A percentile compares a stretch with the other conserved stretches of the same genome.
Evolutionary conservation across 345 rosid genomes (phyloP).

Genomic region (Aquilaria yunnanensis): DNA sequence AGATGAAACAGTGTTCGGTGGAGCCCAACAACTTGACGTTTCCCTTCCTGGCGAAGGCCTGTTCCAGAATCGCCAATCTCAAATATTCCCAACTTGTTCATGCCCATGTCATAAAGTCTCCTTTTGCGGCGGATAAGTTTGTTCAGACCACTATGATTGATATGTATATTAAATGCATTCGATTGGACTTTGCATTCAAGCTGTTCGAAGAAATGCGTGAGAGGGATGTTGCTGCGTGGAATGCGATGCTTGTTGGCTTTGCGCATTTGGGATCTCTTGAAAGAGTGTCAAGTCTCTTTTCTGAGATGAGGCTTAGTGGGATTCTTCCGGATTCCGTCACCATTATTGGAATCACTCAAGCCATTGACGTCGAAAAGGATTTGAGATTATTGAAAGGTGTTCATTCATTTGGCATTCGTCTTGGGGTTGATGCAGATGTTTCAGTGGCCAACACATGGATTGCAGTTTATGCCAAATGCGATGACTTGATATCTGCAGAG

Average conservation of each 20-base stretch:
- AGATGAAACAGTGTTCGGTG: constrained; percentile 36
- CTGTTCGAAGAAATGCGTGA: constrained; percentile 49
- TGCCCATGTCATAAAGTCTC: constrained; percentile 40
- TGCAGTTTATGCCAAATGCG: constrained; percentile 52
- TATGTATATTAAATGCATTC: constrained; percentile 37
- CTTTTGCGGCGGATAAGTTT: constrained; percentile 31
- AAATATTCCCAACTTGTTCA: constrained; percentile 30
- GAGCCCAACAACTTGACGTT: constrained; percentile 53
- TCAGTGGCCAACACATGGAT: constrained; percentile 56
- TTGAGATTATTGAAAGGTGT: constrained; percentile 26
- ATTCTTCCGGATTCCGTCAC: constrained; percentile 50
- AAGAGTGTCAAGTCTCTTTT: constrained; percentile 21
- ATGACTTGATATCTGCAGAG: constrained; percentile 40
- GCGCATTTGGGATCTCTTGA: constrained; percentile 27
- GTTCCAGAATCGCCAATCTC: constrained; percentile 34
- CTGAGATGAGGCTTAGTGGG: constrained; percentile 39
- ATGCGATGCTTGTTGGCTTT: constrained; percentile 52
- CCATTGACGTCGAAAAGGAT: constrained; percentile 17
- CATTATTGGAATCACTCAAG: constrained; percentile 37
- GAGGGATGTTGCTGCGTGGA: constrained; percentile 56
- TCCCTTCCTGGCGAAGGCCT: constrained; percentile 58
- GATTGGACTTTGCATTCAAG: constrained; percentile 25
- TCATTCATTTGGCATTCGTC: constrained; percentile 45
- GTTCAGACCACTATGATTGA: constrained; percentile 46
- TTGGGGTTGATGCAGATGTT: constrained; percentile 44